Evolutionary conservation across 2,329 filamentous ascomycete species (phyloP).

Genomic region (Colletotrichum godetiae): DNA sequence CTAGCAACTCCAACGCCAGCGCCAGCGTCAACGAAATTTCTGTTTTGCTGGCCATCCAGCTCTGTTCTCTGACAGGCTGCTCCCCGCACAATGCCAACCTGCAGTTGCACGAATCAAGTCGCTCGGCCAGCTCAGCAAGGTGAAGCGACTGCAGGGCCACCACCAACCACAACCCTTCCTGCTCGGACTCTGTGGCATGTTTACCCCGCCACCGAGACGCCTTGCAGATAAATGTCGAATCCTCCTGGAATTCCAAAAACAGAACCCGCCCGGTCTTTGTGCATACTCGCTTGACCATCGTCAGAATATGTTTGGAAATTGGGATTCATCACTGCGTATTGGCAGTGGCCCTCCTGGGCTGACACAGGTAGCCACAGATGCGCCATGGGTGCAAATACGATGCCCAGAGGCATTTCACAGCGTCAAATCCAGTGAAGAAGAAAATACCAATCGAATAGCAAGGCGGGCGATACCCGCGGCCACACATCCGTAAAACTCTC

Average conservation of each 20-base stretch:
- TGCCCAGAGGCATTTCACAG: background rate
- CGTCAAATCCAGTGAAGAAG: background rate
- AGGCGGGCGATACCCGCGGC: background rate
- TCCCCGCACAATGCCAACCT: constrained; percentile 21
- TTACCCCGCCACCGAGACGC: constrained; percentile 26
- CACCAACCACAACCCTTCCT: constrained; percentile 20
- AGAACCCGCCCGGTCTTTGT: constrained; percentile 15
- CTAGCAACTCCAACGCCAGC: constrained; percentile 7
- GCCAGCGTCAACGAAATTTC: constrained; percentile 10
- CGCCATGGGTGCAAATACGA: background rate
- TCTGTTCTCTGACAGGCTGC: constrained; percentile 22
- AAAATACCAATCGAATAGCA: background rate
- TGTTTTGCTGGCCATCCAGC: constrained; percentile 9
- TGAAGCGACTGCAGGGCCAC: constrained; percentile 17
- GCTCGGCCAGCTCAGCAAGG: background rate
- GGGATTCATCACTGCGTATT: background rate
- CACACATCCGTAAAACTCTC: constrained; percentile 1
- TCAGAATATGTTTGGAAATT: constrained; percentile 1
- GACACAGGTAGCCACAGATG: background rate
- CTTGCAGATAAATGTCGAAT: constrained; percentile 25
- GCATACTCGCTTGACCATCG: background rate
- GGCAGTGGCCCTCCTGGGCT: background rate
- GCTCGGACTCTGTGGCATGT: constrained; percentile 12
- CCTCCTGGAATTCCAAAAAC: constrained; percentile 10
- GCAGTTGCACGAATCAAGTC: constrained; percentile 29